Conservation (phyloP, 2,329 filamentous ascomycete genomes). For the Lecanicillium sp. region DNA sequence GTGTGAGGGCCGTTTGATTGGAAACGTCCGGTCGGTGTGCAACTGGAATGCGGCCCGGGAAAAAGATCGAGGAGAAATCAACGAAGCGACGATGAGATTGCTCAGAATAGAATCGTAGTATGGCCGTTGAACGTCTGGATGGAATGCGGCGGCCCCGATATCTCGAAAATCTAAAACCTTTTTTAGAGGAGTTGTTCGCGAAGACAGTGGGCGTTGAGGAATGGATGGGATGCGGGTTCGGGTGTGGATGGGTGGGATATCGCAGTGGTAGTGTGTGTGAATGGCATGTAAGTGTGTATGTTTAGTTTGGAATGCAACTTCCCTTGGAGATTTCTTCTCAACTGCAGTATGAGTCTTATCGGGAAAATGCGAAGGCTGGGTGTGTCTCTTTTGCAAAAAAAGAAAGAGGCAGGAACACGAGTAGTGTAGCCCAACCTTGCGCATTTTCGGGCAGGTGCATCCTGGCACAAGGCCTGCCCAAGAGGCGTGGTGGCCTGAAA, state of each 20-base stretch:
- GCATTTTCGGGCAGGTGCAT: background rate
- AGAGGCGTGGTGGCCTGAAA: constrained; percentile 8
- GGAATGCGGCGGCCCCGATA: background rate
- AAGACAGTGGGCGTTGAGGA: background rate
- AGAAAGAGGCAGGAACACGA: background rate
- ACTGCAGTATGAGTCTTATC: too few relatives aligned
- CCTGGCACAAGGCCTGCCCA: constrained; percentile 14
- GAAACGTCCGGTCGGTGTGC: background rate
- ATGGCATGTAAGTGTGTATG: background rate
- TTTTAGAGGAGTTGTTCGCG: too few relatives aligned
- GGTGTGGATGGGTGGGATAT: background rate
- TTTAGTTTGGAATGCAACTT: constrained; percentile 14
- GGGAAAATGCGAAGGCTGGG: constrained; percentile 13
- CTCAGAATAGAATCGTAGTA: too few relatives aligned
- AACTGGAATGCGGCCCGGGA: constrained; percentile 7
- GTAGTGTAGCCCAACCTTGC: constrained; percentile 4
- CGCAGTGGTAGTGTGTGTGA: background rate
- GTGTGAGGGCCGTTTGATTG: background rate
- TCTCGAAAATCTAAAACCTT: background rate
- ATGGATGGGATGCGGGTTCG: constrained; percentile 3
- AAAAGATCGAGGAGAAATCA: background rate
- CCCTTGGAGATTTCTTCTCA: background rate
- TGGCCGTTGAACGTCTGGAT: too few relatives aligned
- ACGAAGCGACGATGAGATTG: background rate
- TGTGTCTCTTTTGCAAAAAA: background rate